Evolutionary conservation across 192 early-diverging fungal species (phyloP).

Genomic region (Umbelopsis isabellina): DNA sequence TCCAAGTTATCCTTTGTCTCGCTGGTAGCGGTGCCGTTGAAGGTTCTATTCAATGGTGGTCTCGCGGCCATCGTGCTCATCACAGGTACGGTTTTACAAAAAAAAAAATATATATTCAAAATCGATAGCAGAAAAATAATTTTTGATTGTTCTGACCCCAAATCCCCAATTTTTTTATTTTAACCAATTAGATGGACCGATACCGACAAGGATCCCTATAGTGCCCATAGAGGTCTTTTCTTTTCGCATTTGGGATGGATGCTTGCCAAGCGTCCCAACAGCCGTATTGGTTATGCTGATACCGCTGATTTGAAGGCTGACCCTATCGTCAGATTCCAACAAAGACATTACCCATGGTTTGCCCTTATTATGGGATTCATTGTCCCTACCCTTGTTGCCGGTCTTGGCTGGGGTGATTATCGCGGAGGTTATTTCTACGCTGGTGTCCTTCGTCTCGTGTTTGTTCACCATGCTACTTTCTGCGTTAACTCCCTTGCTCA

Average conservation of each 20-base stretch:
- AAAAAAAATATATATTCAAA: no score
- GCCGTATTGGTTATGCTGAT: slow-evolving; percentile 77
- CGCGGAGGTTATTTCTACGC: slow-evolving; percentile 82
- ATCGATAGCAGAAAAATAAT: not conserved
- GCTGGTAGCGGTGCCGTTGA: slow-evolving; percentile 75
- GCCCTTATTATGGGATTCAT: slow-evolving; percentile 75
- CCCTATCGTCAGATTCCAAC: slow-evolving; percentile 74
- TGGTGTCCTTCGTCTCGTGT: slow-evolving; percentile 69
- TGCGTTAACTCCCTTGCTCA: slow-evolving; percentile 87
- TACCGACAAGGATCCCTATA: slow-evolving; percentile 82
- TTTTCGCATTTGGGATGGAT: slow-evolving; percentile 90
- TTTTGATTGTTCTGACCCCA: slow-evolving; percentile 22
- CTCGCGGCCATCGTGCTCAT: slow-evolving; percentile 83
- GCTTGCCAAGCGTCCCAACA: slow-evolving; percentile 76
- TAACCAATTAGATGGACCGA: slow-evolving; percentile 59
- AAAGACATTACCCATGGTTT: slow-evolving; percentile 75
- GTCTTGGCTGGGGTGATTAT: slow-evolving; percentile 83
- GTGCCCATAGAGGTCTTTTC: slow-evolving; percentile 77
- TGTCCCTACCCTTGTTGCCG: slow-evolving; percentile 85
- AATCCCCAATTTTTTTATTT: slow-evolving; percentile 22
- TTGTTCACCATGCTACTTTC: slow-evolving; percentile 88
- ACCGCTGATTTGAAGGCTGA: slow-evolving; percentile 79
- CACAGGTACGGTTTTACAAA: slow-evolving; percentile 66
- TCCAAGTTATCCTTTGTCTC: slow-evolving; percentile 67
- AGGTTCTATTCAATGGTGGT: slow-evolving; percentile 89